A percentile compares a stretch with the other conserved stretches of the same genome.
phyloP scores from a whole-genome alignment of 2,329 filamentous ascomycete species.

The Amauroascus verrucosus region DNA sequence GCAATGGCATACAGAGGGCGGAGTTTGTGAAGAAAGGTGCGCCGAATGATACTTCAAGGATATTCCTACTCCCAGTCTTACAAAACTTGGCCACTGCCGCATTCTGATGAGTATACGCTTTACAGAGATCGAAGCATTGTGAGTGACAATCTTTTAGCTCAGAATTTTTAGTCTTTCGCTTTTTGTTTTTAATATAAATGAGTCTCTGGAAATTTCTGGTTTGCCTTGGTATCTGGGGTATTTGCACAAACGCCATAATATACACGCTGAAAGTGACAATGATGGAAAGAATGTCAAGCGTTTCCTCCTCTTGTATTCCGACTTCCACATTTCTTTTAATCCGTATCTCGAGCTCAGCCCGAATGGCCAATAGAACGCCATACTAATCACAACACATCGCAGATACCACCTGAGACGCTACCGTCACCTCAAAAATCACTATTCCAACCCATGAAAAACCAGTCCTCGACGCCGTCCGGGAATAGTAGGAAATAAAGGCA shows the following conservation, averaged over 20 bases:
- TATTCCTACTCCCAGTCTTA: too few relatives aligned
- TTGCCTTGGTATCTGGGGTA: neutral
- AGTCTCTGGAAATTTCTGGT: neutral
- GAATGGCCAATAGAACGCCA: conserved; percentile 1
- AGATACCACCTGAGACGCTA: conserved; percentile 92
- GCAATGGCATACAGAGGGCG: conserved; percentile 62
- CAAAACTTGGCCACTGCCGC: neutral
- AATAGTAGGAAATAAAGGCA: neutral
- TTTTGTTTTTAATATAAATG: neutral
- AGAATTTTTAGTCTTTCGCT: neutral
- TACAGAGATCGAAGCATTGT: conserved; percentile 84
- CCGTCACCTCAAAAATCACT: conserved; percentile 71
- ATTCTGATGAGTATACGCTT: neutral
- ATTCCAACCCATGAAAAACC: conserved; percentile 42
- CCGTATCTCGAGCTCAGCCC: neutral
- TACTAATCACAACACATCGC: conserved; percentile 13
- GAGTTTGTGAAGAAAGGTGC: conserved; percentile 85
- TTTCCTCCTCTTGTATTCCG: neutral
- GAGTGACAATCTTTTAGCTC: conserved; percentile 36
- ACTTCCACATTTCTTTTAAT: neutral
- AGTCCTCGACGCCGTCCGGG: conserved; percentile 15
- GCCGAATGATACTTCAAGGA: conserved; percentile 4
- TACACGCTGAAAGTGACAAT: neutral
- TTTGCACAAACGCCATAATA: neutral
- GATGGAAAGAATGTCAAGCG: neutral